Evolutionary conservation across 2,329 filamentous ascomycete genomes (phyloP), one percentile per base, ranked within the genome.

Genomic region (Diaporthe sp.): DNA sequence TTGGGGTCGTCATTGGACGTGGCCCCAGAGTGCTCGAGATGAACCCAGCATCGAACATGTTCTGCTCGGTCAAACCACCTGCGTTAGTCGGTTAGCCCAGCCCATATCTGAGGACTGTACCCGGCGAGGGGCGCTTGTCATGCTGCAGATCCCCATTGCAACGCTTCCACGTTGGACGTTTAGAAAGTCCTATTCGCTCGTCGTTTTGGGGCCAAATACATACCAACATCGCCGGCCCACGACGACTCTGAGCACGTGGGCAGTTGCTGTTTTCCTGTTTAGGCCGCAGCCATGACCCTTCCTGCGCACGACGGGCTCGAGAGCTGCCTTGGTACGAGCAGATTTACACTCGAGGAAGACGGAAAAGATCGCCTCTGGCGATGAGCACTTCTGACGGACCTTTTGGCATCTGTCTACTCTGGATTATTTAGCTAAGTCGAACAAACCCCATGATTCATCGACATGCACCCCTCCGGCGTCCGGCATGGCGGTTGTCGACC

Each of bases 151-250:
- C 37, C 3, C 15, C 31, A 28, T 42, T 42, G 58, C 58, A 15
- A 61, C 58, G 22, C 58, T 61, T n/a, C 31, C 71, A 72, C 71
- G 71, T 72, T 72, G 71, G 22, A 49, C 71, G 17, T 31, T 2
- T 25, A 4, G 22, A 10, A 51, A 20, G 42, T 28, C 57, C 42
- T 28, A 72, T 72, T 61, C 71, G 71, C 71, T 37, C 17, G 13
- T 3, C 22, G 28, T 47, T 28, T 53, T 13, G 25, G 20, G 34
- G 44, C n/a, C 57, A 44, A 58, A 57, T 57, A 28, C 58, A 31
- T 31, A 31, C 34, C 22, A 60, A 60, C 34, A 39, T 13, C 34
- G 34, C 1, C 37, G 49, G 58, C 60, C 12, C 2, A 28, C 37
- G 31, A 20, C 47, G 28, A n/a, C 25, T 10, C 2, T 17, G 71